Conservation (phyloP, 495 filamentous ascomycete species). For the Chaetomidium leptoderma region DNA sequence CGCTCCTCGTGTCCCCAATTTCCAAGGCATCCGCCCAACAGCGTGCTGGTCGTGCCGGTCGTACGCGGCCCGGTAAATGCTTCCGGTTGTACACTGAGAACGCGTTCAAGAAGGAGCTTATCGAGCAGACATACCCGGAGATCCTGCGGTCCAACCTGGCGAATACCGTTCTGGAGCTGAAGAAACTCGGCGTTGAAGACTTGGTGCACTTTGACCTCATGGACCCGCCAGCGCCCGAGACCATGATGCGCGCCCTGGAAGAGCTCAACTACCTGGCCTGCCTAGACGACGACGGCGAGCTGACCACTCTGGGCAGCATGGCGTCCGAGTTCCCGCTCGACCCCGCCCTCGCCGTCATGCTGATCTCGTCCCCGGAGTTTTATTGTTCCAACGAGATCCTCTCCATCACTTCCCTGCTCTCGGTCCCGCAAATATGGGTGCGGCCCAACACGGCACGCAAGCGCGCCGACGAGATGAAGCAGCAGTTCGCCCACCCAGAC, state of each 20-base stretch:
- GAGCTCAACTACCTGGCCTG: conserved; percentile 97
- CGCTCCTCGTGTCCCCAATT: conserved; percentile 89
- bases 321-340: conserved; percentile 97
- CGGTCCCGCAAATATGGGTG: conserved; percentile 91
- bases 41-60: conserved; percentile 95
- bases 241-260: conserved; percentile 95
- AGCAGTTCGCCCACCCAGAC: conserved; percentile 83
- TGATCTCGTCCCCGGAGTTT: conserved; percentile 95
- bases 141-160: conserved; percentile 91
- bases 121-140: conserved; percentile 94
- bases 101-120: conserved; percentile 97
- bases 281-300: conserved; percentile 90
- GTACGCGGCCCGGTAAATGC: conserved; percentile 95
- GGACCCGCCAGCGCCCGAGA: conserved; percentile 98
- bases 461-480: conserved; percentile 97
- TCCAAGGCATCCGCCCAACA: conserved; percentile 99
- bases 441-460: conserved; percentile 78
- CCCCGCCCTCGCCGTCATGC: conserved; percentile 92
- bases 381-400: conserved; percentile 98
- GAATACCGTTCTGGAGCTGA: conserved; percentile 91
- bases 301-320: conserved; percentile 77
- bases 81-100: conserved; percentile 95
- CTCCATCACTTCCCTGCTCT: conserved; percentile 88
- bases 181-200: conserved; percentile 94
- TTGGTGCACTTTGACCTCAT: conserved; percentile 98